Evolutionary conservation across 1,284 basidiomycete species (phyloP), one percentile per base, ranked within the genome.

Genomic region (Pseudozyma pruni): DNA sequence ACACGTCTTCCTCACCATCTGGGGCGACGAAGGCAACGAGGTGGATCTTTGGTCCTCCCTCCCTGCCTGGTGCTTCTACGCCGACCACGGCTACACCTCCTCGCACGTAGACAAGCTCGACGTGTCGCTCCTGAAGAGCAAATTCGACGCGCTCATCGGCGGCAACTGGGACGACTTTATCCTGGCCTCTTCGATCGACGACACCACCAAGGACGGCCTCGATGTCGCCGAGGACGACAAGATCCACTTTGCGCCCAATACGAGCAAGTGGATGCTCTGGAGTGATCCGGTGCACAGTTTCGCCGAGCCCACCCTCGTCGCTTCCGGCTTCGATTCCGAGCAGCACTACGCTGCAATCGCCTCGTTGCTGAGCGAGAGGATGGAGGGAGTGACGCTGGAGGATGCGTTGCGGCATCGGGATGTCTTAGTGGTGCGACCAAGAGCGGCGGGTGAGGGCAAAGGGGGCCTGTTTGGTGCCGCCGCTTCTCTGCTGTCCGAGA

Each of bases 1-100:
- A 29, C 68, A 80, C 49, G 81, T 80, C 34, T 80, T 83, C 54
- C 78, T 83, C 4, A 84, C 83, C 1, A 83, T 83, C 32, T 84
- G 83, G 83, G 83, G 83, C 16, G 83, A 84, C 63, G 83, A 84
- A 49, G 83, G 83, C 1, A 83, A 83, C 53, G 83, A 84, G 62
- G 72, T 73, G 19, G 74, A 78, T 62, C 64, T 71, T 4, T 74
- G 54, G 53, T 68, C 57, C 11, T 72, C 58, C 22, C 41, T 76
- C 1, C 75, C 76, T 8, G 75, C 75, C 16, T 80, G 71, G 75
- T 41, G 40, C 13, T 83, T 83, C 53, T 82, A 80, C 41, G 78
- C 83, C 11, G 83, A 84, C 33, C 79, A 81, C 23, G 73, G 63
- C 0, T 84, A 83, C 2, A 23, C 27, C 8, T 25, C 17, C 9